phyloP scores from a whole-genome alignment of 805 yeast species.

The Zygosaccharomyces siamensis region DNA sequence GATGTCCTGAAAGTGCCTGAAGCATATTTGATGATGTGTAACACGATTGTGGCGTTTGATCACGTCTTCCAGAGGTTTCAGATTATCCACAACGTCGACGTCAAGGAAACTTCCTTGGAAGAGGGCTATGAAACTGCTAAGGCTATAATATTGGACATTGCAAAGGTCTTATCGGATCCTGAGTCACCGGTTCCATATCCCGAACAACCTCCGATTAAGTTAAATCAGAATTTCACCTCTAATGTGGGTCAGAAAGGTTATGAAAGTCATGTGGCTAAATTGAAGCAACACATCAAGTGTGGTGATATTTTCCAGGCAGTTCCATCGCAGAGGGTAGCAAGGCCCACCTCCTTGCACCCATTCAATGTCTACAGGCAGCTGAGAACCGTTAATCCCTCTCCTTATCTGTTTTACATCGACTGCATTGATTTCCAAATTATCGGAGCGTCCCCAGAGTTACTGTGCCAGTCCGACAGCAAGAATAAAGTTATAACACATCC shows the following conservation, averaged over 20 bases:
- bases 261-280: conserved; percentile 67
- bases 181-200: conserved; percentile 53
- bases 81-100: conserved; percentile 72
- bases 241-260: conserved; percentile 94
- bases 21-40: conserved; percentile 85
- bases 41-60: conserved; percentile 85
- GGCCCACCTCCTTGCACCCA: conserved; percentile 94
- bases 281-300: conserved; percentile 75
- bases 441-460: conserved; percentile 95
- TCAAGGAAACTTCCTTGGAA: conserved; percentile 35
- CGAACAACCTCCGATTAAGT: conserved; percentile 64
- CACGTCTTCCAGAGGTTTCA: conserved; percentile 92
- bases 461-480: conserved; percentile 72
- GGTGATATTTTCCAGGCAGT: conserved; percentile 98
- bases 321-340: conserved; percentile 93
- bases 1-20: conserved; percentile 88
- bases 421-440: conserved; percentile 87
- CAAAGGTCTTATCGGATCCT: conserved; percentile 43
- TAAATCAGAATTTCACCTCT: conserved; percentile 68
- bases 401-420: conserved; percentile 92
- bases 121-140: conserved; percentile 52
- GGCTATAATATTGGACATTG: conserved; percentile 53
- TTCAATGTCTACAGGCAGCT: conserved; percentile 93
- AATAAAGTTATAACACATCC: conserved; percentile 89
- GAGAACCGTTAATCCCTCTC: conserved; percentile 95